These are phyloP conservation scores for Cladobotryum mycophilum DNA, from an alignment of 2,329 filamentous ascomycete species.

Conservation along the genomic window DNA sequence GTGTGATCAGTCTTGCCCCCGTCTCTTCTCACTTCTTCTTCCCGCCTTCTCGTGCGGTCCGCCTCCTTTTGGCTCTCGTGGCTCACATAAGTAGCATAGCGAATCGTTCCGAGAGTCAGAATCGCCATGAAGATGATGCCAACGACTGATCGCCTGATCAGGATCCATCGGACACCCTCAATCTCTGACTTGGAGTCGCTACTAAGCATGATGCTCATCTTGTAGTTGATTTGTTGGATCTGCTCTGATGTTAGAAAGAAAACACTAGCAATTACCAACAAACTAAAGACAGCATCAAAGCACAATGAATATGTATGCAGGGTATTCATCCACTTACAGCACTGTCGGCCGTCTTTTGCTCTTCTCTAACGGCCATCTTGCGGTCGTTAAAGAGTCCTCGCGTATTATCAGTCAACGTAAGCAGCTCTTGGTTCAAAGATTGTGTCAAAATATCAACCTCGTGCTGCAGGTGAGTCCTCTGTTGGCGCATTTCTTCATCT, in stretches of 20 bases:
- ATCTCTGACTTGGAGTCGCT: conserved; percentile 90
- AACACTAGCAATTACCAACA: too few species aligned
- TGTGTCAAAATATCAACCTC: conserved; percentile 92
- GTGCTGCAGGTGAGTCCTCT: conserved; percentile 81
- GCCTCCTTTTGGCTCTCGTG: conserved; percentile 44
- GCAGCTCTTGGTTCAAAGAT: conserved; percentile 74
- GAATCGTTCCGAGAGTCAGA: conserved; percentile 51
- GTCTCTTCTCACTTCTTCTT: conserved; percentile 37
- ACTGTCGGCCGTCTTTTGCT: conserved; percentile 79
- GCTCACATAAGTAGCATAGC: conserved; percentile 52
- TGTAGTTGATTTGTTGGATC: conserved; percentile 93
- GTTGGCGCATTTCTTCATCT: conserved; percentile 74
- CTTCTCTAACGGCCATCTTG: conserved; percentile 83
- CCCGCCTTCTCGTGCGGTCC: conserved; percentile 36
- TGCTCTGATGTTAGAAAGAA: conserved; percentile 24
- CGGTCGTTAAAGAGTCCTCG: conserved; percentile 95
- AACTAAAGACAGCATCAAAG: neutral
- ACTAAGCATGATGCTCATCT: conserved; percentile 84
- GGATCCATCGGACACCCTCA: conserved; percentile 83
- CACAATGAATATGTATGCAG: neutral
- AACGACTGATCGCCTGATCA: conserved; percentile 57
- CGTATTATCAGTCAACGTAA: conserved; percentile 80
- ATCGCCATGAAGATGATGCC: conserved; percentile 63
- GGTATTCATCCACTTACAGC: conserved; percentile 47
- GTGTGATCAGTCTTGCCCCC: conserved; percentile 41